Percentiles rank a stretch among this genome's conserved stretches.
Evolutionary conservation across 176 grass and related monocot genomes (phyloP).

Genomic region (Melocanna baccifera): DNA sequence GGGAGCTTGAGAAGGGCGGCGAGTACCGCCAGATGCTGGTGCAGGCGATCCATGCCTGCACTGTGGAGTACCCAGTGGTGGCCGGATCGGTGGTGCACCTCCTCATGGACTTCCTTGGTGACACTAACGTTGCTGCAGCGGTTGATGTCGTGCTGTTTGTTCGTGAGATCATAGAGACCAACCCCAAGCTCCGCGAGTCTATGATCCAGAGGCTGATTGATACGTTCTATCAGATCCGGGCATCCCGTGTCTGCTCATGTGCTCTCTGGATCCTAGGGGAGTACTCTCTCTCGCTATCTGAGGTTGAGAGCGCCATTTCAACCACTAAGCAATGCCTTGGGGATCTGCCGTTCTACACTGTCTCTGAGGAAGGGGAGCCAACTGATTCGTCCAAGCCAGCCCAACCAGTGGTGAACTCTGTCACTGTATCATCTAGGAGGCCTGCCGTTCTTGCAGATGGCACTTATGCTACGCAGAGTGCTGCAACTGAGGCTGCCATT

Average conservation of each 20-base stretch:
- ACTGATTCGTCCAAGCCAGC: slow-evolving; percentile 34
- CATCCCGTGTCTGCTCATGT: slow-evolving; percentile 53
- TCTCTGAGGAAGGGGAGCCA: slow-evolving; percentile 47
- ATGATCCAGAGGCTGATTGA: slow-evolving; percentile 69
- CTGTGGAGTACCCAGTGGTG: slow-evolving; percentile 53
- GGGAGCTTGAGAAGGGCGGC: slow-evolving; percentile 53
- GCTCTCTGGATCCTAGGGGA: slow-evolving; percentile 69
- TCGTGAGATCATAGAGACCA: slow-evolving; percentile 70
- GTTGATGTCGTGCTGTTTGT: slow-evolving; percentile 65
- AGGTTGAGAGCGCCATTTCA: slow-evolving; percentile 57
- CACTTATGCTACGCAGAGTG: slow-evolving; percentile 70
- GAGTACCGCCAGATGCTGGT: slow-evolving; percentile 77
- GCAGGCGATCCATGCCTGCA: slow-evolving; percentile 57
- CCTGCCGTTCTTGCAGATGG: slow-evolving; percentile 66
- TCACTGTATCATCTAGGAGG: slow-evolving; percentile 54
- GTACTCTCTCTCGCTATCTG: slow-evolving; percentile 59
- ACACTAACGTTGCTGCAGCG: slow-evolving; percentile 54
- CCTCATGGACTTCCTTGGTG: slow-evolving; percentile 74
- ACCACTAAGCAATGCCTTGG: slow-evolving; percentile 66
- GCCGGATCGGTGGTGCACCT: slow-evolving; percentile 63
- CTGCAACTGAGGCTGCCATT: slow-evolving; percentile 49
- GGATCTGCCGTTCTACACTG: slow-evolving; percentile 58
- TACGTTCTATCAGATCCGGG: slow-evolving; percentile 66
- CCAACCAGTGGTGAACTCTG: slow-evolving; percentile 33
- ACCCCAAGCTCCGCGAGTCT: slow-evolving; percentile 61